Conservation (phyloP, 1,284 basidiomycete species). For the Cutaneotrichosporon cavernicola region DNA sequence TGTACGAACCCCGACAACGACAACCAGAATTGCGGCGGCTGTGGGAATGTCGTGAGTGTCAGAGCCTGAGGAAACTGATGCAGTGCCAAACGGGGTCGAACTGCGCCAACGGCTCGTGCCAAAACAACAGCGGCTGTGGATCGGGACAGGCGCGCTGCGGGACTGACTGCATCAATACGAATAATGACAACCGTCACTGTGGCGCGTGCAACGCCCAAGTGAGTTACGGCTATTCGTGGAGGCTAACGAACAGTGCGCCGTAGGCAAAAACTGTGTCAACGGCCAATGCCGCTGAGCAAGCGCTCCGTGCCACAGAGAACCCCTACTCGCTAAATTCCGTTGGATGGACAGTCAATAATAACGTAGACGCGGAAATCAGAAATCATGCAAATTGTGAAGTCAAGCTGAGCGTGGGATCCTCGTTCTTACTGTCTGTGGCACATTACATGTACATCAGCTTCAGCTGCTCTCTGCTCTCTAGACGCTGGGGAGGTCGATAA, state of each 20-base stretch:
- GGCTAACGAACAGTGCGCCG: background rate
- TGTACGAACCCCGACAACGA: background rate
- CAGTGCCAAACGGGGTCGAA: background rate
- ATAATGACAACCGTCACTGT: slow-evolving; percentile 1
- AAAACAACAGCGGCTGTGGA: background rate
- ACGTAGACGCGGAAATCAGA: too few species aligned
- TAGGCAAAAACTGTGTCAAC: background rate
- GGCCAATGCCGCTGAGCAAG: background rate
- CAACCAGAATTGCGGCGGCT: background rate
- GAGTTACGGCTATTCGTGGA: background rate
- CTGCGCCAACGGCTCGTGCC: background rate
- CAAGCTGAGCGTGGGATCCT: too few species aligned
- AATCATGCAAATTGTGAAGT: too few species aligned
- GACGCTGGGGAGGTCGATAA: background rate
- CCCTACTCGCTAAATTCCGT: too few species aligned
- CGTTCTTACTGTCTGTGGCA: background rate
- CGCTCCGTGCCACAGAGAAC: too few species aligned
- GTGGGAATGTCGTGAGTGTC: background rate
- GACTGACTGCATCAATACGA: background rate
- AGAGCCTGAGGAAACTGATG: background rate
- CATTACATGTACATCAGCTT: background rate
- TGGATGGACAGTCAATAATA: too few species aligned
- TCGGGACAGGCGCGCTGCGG: background rate
- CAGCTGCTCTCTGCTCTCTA: background rate
- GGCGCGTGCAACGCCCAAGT: background rate